Evolutionary conservation across 192 early-diverging fungal species (phyloP).

Genomic region (Chytriomyces sp.): DNA sequence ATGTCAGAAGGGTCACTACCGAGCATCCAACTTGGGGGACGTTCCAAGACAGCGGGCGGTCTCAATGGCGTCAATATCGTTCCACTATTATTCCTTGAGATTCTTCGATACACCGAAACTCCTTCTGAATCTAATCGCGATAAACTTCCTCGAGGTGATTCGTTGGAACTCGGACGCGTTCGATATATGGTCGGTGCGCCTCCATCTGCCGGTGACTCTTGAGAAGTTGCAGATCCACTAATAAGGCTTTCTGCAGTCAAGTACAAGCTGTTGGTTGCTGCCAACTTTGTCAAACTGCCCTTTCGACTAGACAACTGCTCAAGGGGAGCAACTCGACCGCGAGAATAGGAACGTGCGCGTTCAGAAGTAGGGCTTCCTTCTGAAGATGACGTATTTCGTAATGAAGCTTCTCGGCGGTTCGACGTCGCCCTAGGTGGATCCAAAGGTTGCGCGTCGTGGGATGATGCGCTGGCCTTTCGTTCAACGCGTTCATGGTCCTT

Average conservation of each 20-base stretch:
- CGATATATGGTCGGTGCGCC: background rate
- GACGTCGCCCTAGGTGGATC: background rate
- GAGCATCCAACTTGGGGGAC: constrained; percentile 22
- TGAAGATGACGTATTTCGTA: background rate
- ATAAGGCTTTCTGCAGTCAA: background rate
- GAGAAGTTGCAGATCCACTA: background rate
- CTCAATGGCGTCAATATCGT: background rate
- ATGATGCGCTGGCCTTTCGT: no score
- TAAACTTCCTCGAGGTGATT: background rate
- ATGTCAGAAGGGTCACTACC: background rate
- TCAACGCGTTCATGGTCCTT: background rate
- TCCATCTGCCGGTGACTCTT: background rate
- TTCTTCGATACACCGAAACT: background rate
- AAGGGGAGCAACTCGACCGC: background rate
- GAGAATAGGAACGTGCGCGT: background rate
- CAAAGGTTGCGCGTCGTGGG: background rate
- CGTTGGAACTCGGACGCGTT: background rate
- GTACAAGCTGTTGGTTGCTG: background rate
- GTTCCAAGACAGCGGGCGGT: constrained; percentile 7
- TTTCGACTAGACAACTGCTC: background rate
- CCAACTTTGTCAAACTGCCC: background rate
- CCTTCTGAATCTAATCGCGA: background rate
- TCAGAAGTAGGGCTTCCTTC: background rate
- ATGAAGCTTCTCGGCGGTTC: background rate
- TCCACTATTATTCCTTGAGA: background rate